These are phyloP conservation scores for Vaccinium macrocarpon DNA, from an alignment of 148 eudicot genomes.

Conservation along the genomic window DNA sequence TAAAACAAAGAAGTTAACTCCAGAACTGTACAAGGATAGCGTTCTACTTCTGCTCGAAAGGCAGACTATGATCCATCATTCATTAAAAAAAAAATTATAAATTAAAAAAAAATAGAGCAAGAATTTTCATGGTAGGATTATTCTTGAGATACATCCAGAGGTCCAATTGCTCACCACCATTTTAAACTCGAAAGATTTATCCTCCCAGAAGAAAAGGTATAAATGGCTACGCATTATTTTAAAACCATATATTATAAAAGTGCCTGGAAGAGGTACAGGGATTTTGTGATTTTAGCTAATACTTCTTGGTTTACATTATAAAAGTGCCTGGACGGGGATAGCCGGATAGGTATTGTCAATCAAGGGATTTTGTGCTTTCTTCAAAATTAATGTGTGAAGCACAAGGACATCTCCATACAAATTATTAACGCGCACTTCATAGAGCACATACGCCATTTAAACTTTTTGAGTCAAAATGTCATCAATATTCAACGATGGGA, in stretches of 20 bases:
- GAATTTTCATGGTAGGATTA: not conserved
- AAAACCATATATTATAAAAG: not conserved
- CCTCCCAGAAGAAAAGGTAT: not conserved
- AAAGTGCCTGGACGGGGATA: not conserved
- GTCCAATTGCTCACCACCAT: not conserved
- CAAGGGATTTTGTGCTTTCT: not conserved
- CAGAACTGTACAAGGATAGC: not conserved
- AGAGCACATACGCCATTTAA: not conserved
- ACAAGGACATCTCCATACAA: not conserved
- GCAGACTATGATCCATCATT: not conserved
- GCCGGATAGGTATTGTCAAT: not conserved
- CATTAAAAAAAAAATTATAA: not conserved
- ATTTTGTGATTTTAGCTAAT: not conserved
- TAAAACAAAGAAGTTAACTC: slow-evolving; percentile 11
- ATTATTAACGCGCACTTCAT: not conserved
- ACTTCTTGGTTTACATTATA: not conserved
- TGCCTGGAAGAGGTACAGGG: not conserved
- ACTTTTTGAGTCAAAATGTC: not conserved
- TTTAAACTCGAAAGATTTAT: not conserved
- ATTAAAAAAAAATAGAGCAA: not conserved
- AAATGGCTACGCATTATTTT: not conserved
- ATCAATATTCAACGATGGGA: not conserved
- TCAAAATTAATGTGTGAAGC: not conserved
- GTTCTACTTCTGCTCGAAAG: not conserved
- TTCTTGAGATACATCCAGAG: not conserved